Conservation (phyloP, 305 asterid genomes). For the Fraxinus greggii region DNA sequence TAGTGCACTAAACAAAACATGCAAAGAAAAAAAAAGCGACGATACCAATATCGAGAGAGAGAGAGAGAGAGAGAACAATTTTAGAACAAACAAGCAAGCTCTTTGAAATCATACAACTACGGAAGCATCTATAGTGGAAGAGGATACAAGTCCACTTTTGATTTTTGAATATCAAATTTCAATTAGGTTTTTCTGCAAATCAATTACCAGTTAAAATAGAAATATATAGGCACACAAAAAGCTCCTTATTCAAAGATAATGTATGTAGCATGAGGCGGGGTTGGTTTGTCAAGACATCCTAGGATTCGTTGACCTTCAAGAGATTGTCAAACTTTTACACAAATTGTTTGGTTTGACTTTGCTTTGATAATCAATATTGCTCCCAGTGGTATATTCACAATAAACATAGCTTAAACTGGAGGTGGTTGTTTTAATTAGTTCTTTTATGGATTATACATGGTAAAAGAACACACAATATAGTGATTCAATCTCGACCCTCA, state of each 20-base stretch:
- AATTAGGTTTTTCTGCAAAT: conserved; percentile 42
- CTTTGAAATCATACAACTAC: not conserved
- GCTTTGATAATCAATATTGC: conserved; percentile 16
- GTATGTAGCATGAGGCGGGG: not conserved
- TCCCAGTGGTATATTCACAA: not conserved
- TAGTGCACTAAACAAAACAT: not conserved
- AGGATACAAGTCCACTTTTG: conserved; percentile 40
- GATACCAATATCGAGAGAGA: not conserved
- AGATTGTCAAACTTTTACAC: not conserved
- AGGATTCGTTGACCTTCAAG: conserved; percentile 30
- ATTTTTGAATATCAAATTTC: conserved; percentile 23
- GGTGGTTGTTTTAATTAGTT: not conserved
- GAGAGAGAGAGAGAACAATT: not conserved
- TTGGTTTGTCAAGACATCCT: conserved; percentile 22
- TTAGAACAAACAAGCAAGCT: not conserved
- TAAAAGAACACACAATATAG: not conserved
- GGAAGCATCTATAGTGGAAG: conserved; percentile 49
- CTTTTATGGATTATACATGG: not conserved
- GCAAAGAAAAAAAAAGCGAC: not conserved
- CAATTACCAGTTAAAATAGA: not conserved
- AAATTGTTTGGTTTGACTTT: conserved; percentile 26
- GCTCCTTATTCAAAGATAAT: conserved; percentile 23
- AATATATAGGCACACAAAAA: not conserved
- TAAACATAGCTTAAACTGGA: not conserved
- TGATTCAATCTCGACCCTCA: not conserved